These are phyloP conservation scores for Acacia concinna DNA, from an alignment of 331 rosid genomes.

Conservation along the genomic window DNA sequence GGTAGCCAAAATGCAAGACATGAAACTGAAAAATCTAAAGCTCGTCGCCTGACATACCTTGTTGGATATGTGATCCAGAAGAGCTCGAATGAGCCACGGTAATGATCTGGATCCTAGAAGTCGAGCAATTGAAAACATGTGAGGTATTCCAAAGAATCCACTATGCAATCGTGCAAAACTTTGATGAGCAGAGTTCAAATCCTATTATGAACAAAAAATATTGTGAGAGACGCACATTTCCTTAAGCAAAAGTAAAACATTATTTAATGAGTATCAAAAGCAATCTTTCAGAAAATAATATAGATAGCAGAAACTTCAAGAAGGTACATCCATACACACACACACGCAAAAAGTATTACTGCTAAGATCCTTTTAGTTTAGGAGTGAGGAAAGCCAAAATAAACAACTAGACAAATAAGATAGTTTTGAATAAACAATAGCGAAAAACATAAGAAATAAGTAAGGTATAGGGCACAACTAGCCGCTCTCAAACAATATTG, in stretches of 20 bases:
- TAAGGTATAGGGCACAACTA: background rate
- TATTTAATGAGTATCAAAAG: background rate
- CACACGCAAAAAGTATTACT: slow-evolving; percentile 6
- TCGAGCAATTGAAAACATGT: slow-evolving; percentile 79
- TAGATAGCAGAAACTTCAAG: background rate
- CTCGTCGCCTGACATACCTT: slow-evolving; percentile 51
- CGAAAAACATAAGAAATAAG: background rate
- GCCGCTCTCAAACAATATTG: slow-evolving; percentile 20
- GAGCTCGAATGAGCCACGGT: slow-evolving; percentile 97
- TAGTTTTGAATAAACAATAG: background rate
- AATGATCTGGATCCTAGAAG: slow-evolving; percentile 94
- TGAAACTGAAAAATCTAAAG: background rate
- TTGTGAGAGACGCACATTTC: slow-evolving; percentile 21
- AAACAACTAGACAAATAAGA: background rate
- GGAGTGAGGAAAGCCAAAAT: slow-evolving; percentile 1
- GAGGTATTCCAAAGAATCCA: slow-evolving; percentile 97
- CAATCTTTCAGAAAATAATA: background rate
- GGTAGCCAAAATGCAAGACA: background rate
- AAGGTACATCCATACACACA: background rate
- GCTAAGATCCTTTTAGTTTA: background rate
- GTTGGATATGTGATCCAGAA: slow-evolving; percentile 93
- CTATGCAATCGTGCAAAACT: slow-evolving; percentile 93
- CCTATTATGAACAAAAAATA: slow-evolving; percentile 45
- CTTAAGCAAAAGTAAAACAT: background rate
- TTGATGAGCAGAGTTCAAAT: slow-evolving; percentile 94